Evolutionary conservation across 441 rosid species (phyloP), one percentile per base, ranked within the genome.

Genomic region (Populus hybrid): DNA sequence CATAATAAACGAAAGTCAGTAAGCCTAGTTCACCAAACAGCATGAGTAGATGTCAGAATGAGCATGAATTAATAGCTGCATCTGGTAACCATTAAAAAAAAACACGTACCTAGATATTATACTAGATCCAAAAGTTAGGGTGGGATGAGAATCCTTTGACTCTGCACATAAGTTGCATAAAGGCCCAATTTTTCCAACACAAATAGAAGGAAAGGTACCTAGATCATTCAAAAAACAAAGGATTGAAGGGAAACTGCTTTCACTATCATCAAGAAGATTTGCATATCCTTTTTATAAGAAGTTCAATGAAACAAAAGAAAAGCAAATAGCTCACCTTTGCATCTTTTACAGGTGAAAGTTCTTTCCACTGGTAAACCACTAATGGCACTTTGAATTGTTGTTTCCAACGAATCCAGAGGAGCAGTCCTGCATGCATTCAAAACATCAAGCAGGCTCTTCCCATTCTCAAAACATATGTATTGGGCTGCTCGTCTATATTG

Each of bases 381-480:
- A 82, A 96, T 83, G 79, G 92, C 88, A 81, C 78, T 90, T 79
- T 86, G 89, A 82, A 96, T 82, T 32, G 92, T 88, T 71, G 89
- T 90, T 90, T 90, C 95, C 83, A 96, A 83, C 54, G 88, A 81
- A 80, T 91, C 94, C 79, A 93, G 85, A 77, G 96, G 97, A 82
- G 86, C 85, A 69, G 80, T 75, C 85, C 98, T 86, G 90, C 98
- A 91, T 75, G 89, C 90, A 86, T 90, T 90, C 87, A 96, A 83
- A 75, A 94, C 90, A 65, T 96, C 99, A 75, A 96, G 98, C 83
- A 96, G 87, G 88, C 99, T 96, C 88, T 91, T 96, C 75, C 99
- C 99, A 84, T 96, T 96, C 86, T 94, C 98, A 77, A 96, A 89
- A 85, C 98, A 96, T 78, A 92, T 96, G 83, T 96, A 96, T 67